Conservation (phyloP, 2,329 filamentous ascomycete genomes). For the Penicillium sp. region DNA sequence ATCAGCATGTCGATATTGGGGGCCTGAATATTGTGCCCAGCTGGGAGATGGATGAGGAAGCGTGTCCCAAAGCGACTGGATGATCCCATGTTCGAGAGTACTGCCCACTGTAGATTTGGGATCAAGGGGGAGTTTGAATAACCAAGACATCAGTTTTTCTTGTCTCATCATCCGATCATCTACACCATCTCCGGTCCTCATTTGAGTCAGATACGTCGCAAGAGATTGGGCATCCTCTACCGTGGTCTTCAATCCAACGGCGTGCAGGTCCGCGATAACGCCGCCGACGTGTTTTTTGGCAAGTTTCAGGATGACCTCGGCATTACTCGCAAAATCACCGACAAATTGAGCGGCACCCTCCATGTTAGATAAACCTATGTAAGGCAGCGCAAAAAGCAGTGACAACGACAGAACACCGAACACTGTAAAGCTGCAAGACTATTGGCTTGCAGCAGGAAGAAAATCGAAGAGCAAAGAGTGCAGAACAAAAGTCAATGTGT, state of each 20-base stretch:
- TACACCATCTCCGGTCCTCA: not conserved
- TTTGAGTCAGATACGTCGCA: not conserved
- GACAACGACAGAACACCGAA: too few relatives aligned
- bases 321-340: not conserved
- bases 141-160: not conserved
- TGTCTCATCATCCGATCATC: constrained; percentile 3
- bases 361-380: not conserved
- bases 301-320: not conserved
- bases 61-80: not conserved
- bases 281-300: not conserved
- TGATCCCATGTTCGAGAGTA: not conserved
- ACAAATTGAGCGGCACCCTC: not conserved
- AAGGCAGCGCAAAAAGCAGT: too few relatives aligned
- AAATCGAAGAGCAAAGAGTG: not conserved
- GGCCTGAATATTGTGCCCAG: not conserved
- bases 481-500: not conserved
- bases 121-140: not conserved
- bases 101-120: not conserved
- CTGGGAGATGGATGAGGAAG: not conserved
- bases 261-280: not conserved
- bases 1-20: constrained; percentile 63
- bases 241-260: not conserved
- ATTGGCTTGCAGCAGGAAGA: too few relatives aligned
- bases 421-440: not conserved
- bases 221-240: not conserved